Percentiles rank a stretch among this genome's conserved stretches.
phyloP scores from a whole-genome alignment of 2,329 filamentous ascomycete genomes.

The Hymenoscyphus linearis region DNA sequence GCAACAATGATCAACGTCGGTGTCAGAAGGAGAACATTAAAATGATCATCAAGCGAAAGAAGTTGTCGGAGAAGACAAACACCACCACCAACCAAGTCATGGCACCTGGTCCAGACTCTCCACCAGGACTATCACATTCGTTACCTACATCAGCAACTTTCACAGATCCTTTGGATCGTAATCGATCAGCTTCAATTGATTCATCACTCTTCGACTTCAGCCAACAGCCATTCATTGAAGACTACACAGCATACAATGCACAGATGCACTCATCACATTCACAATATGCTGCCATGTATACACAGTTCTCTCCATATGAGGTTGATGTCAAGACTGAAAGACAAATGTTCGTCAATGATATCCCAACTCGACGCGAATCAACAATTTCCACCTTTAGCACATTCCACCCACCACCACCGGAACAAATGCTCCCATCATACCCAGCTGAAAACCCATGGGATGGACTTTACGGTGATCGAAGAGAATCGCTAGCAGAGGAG shows the following conservation, averaged over 20 bases:
- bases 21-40: conserved; percentile 94
- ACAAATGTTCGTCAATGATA: conserved; percentile 88
- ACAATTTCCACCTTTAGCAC: conserved; percentile 90
- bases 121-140: conserved; percentile 75
- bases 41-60: conserved; percentile 94
- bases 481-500: conserved; percentile 59
- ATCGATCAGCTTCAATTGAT: conserved; percentile 71
- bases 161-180: conserved; percentile 68
- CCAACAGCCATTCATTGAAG: conserved; percentile 48
- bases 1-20: conserved; percentile 79
- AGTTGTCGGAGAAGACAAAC: conserved; percentile 78
- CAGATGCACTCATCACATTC: conserved; percentile 51
- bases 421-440: conserved; percentile 59
- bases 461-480: conserved; percentile 61
- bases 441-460: conserved; percentile 67
- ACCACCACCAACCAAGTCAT: conserved; percentile 44
- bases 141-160: conserved; percentile 75
- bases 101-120: conserved; percentile 51
- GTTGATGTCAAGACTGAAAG: conserved; percentile 94
- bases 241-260: conserved; percentile 57
- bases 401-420: conserved; percentile 71
- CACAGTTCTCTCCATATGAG: conserved; percentile 75
- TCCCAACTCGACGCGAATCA: conserved; percentile 79
- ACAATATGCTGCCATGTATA: conserved; percentile 40
- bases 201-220: conserved; percentile 73